Percentiles rank a stretch among this genome's conserved stretches.
phyloP scores from a whole-genome alignment of 208 protist species.

The Crithidia sp. region DNA sequence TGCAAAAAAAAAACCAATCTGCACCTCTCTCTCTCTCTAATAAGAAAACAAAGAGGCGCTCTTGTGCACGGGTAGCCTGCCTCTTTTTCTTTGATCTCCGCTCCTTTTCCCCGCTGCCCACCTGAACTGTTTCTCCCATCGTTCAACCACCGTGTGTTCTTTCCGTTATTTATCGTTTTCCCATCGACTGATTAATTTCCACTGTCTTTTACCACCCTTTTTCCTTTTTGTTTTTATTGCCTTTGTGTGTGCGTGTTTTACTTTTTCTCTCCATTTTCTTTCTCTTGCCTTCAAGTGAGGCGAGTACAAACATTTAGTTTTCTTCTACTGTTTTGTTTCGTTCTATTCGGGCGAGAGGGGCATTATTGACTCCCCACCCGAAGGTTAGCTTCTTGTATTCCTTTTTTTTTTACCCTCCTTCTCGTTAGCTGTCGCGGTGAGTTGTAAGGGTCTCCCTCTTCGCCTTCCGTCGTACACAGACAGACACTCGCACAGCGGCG shows the following conservation, averaged over 20 bases:
- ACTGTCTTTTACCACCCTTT: not conserved
- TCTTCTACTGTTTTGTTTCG: slow-evolving; percentile 8
- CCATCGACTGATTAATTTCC: not conserved
- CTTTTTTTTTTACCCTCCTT: too few relatives aligned
- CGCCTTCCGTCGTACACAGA: too few relatives aligned
- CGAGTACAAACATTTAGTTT: not conserved
- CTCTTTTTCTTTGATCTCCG: not conserved
- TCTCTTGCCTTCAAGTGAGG: slow-evolving; percentile 9
- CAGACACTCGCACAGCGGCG: too few relatives aligned
- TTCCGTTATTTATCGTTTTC: not conserved
- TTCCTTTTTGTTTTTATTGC: slow-evolving; percentile 2
- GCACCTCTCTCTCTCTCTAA: not conserved
- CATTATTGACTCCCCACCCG: too few relatives aligned
- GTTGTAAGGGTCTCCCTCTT: too few relatives aligned
- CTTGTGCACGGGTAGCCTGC: not conserved
- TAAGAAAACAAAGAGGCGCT: not conserved
- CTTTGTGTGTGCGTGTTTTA: not conserved
- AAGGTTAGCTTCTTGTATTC: too few relatives aligned
- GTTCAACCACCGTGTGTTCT: not conserved
- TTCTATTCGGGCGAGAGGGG: not conserved
- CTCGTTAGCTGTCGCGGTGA: too few relatives aligned
- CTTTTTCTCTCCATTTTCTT: not conserved
- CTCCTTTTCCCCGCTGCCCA: too few relatives aligned
- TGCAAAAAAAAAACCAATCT: too few relatives aligned
- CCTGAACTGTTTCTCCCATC: not conserved